These are phyloP conservation scores for Colletotrichum cordylinicola DNA, from an alignment of 2,329 filamentous ascomycete genomes.

Conservation along the genomic window DNA sequence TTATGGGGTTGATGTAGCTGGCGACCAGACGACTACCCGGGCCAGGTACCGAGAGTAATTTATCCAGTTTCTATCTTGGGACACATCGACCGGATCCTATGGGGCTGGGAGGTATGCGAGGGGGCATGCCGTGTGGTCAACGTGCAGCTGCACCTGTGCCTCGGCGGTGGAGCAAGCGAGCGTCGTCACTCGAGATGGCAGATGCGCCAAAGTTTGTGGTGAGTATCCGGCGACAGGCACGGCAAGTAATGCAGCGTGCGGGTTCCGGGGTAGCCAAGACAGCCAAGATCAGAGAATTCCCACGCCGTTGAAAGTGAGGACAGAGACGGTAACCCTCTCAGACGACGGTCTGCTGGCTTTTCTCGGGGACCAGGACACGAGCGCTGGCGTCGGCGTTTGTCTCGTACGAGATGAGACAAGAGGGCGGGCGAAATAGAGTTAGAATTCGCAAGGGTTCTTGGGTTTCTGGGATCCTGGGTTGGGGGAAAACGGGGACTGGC, in stretches of 20 bases:
- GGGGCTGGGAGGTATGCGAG: neutral
- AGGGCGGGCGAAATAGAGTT: constrained; percentile 7
- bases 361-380: neutral
- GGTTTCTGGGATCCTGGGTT: constrained; percentile 4
- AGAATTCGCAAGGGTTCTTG: neutral
- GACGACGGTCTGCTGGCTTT: neutral
- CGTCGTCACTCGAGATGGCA: constrained; percentile 8
- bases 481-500: neutral
- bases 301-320: neutral
- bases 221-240: neutral
- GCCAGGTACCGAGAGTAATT: constrained; percentile 14
- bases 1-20: neutral
- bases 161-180: constrained; percentile 7
- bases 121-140: constrained; percentile 14
- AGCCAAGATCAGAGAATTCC: neutral
- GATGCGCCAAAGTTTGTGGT: constrained; percentile 4
- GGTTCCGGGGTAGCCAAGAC: neutral
- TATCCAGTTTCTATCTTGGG: constrained; percentile 11
- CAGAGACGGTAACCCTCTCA: neutral
- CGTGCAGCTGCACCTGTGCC: constrained; percentile 14
- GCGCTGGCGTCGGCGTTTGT: neutral
- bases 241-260: neutral
- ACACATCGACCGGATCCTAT: constrained; percentile 6
- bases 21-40: neutral
- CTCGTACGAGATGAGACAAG: constrained; percentile 14